Base-by-base conservation (phyloP, 345 rosid genomes). In the Euphorbia peplus region DNA sequence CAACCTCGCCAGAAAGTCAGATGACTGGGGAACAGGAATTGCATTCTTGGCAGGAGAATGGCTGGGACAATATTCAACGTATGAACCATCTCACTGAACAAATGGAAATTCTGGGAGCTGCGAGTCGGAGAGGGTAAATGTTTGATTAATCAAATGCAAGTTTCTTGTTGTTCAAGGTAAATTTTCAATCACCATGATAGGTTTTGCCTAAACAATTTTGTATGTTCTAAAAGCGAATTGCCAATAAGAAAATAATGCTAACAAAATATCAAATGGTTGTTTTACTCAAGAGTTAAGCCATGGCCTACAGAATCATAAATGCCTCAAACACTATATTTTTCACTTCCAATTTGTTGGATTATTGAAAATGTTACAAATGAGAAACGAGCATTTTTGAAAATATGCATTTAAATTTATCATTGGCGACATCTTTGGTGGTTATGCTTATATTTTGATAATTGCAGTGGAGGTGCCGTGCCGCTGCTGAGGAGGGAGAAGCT, bases 41-140 rank as follows among this genome's bases (percentile, higher is more conserved):
- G 37, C 75, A 24, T 28, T n/a, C 72, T 9, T 68, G 57, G 75
- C 68, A 63, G 22, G 73, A 56, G 30, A 58, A 64, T 58, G 74
- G 57, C 14, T 64, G 70, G 78, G 56, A 56, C 46, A 63, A 52
- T 41, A 14, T 64, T 28, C 70, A 50, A 70, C 39, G 46, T 21
- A 70, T 70, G 78, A 75, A 75, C 65, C 61, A 64, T 65, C 70
- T 75, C 11, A 25, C 74, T 18, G 78, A 65, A 21, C 70, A 75
- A 35, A 70, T 75, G 74, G 74, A 54, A 41, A 66, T 75, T 64
- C 78, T 70, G 24, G 22, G 50, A 47, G 58, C 74, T 1, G 53
- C 51, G 30, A 60, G 64, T 74, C 51, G 57, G 70, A 76, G 48
- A 59, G 75, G 55, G 7, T 88, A 87, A 81, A 61, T 29, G 14